These are phyloP conservation scores for Penicillium sclerotigenum DNA, from an alignment of 2,329 filamentous ascomycete genomes.

Conservation along the genomic window DNA sequence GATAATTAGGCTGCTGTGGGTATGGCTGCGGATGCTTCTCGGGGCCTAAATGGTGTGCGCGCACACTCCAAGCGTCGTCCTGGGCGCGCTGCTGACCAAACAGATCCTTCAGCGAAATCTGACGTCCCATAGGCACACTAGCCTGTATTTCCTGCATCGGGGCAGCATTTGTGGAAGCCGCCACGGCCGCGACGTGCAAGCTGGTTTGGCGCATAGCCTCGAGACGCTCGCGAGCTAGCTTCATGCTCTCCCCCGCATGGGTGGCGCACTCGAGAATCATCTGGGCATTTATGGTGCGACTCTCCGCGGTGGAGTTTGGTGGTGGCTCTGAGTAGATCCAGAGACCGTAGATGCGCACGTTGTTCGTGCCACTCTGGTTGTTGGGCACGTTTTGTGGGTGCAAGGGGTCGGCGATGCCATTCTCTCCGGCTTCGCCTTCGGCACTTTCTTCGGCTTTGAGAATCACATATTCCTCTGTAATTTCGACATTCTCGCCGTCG, in stretches of 20 bases:
- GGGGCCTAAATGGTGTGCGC: conserved; percentile 41
- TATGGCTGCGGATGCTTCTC: conserved; percentile 10
- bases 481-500: conserved; percentile 59
- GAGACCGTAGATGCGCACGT: conserved; percentile 54
- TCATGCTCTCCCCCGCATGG: conserved; percentile 50
- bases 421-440: conserved; percentile 22
- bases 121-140: conserved; percentile 51
- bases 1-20: conserved; percentile 8
- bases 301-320: conserved; percentile 54
- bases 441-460: conserved; percentile 47
- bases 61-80: conserved; percentile 51
- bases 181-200: conserved; percentile 32
- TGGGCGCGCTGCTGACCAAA: conserved; percentile 55
- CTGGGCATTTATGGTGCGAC: conserved; percentile 50
- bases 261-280: conserved; percentile 56
- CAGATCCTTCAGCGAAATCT: conserved; percentile 52
- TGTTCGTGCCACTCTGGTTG: conserved; percentile 8
- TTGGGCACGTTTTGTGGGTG: conserved; percentile 8
- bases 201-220: conserved; percentile 35
- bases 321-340: conserved; percentile 63
- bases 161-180: conserved; percentile 27
- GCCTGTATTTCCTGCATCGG: conserved; percentile 39
- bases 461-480: conserved; percentile 61
- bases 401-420: conserved; percentile 19
- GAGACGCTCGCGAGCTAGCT: conserved; percentile 41